A percentile compares a stretch with the other conserved stretches of the same genome.
phyloP scores from a whole-genome alignment of 129 eudicot species.

The Pseudognaphalium luteoalbum region DNA sequence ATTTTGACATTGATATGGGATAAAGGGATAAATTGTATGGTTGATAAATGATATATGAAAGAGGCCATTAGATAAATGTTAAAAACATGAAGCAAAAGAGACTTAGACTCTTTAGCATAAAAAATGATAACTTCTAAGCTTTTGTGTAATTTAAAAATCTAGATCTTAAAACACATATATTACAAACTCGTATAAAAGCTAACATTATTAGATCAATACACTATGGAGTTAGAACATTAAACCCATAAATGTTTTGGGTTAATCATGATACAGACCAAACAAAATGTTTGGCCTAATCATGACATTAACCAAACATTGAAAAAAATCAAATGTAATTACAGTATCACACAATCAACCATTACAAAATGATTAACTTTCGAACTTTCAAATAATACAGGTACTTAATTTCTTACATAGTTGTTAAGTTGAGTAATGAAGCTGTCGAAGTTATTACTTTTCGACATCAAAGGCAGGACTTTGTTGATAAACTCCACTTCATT shows the following conservation, averaged over 20 bases:
- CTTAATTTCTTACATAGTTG: constrained; percentile 26
- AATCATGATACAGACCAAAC: too few relatives aligned
- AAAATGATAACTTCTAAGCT: neutral
- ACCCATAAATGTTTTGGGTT: too few relatives aligned
- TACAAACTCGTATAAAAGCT: neutral
- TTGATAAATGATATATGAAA: too few relatives aligned
- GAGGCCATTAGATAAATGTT: too few relatives aligned
- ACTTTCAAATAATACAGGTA: neutral
- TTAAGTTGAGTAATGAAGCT: constrained; percentile 29
- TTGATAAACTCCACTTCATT: constrained; percentile 13
- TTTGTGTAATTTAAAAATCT: neutral
- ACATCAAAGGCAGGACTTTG: constrained; percentile 26
- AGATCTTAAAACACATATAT: neutral
- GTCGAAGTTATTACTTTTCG: constrained; percentile 22
- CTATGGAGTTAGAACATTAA: neutral
- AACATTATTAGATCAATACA: neutral
- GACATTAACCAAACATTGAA: too few relatives aligned
- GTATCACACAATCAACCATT: neutral
- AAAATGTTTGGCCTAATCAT: too few relatives aligned
- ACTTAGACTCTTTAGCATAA: neutral
- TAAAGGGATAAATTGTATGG: too few relatives aligned
- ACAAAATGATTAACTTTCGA: neutral
- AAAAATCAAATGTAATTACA: too few relatives aligned
- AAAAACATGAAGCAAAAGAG: too few relatives aligned
- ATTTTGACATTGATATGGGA: too few relatives aligned